Percentiles rank a stretch among this genome's conserved stretches.
Evolutionary conservation across 2,329 filamentous ascomycete species (phyloP).

Genomic region (Alternaria sp.): DNA sequence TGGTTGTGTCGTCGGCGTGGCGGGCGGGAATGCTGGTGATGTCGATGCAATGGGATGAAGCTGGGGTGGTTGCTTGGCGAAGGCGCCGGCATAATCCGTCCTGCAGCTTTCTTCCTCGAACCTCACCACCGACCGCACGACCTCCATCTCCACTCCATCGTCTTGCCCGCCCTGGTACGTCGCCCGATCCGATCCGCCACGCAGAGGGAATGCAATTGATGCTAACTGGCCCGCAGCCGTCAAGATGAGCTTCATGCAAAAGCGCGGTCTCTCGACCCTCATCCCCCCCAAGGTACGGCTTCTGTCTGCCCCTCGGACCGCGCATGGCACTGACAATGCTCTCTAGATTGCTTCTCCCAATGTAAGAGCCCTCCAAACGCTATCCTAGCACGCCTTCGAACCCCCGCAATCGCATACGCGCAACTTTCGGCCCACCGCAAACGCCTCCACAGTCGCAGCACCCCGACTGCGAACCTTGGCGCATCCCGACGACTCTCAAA

Average conservation of each 20-base stretch:
- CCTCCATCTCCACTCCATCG: constrained; percentile 43
- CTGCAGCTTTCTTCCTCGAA: constrained; percentile 39
- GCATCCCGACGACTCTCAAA: neutral
- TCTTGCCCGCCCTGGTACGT: constrained; percentile 47
- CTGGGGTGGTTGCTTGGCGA: constrained; percentile 22
- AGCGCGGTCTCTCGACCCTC: constrained; percentile 94
- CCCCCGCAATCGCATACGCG: constrained; percentile 7
- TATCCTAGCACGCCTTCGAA: constrained; percentile 15
- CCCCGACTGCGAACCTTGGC: neutral
- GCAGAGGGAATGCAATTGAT: constrained; percentile 35
- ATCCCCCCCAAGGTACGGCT: constrained; percentile 93
- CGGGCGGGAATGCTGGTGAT: constrained; percentile 21
- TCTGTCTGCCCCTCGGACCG: constrained; percentile 10
- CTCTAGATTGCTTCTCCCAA: constrained; percentile 79
- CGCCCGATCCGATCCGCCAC: constrained; percentile 11
- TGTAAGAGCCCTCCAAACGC: constrained; percentile 62
- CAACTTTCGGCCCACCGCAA: constrained; percentile 20
- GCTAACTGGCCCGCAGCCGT: constrained; percentile 49
- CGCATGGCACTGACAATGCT: constrained; percentile 46
- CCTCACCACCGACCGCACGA: constrained; percentile 37
- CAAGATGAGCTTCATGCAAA: constrained; percentile 92
- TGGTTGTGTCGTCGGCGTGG: constrained; percentile 26
- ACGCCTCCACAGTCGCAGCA: constrained; percentile 14
- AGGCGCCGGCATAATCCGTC: constrained; percentile 33
- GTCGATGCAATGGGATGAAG: constrained; percentile 32